Evolutionary conservation across 2,329 filamentous ascomycete genomes (phyloP), one percentile per base, ranked within the genome.

Genomic region (Colletotrichum acutatum): DNA sequence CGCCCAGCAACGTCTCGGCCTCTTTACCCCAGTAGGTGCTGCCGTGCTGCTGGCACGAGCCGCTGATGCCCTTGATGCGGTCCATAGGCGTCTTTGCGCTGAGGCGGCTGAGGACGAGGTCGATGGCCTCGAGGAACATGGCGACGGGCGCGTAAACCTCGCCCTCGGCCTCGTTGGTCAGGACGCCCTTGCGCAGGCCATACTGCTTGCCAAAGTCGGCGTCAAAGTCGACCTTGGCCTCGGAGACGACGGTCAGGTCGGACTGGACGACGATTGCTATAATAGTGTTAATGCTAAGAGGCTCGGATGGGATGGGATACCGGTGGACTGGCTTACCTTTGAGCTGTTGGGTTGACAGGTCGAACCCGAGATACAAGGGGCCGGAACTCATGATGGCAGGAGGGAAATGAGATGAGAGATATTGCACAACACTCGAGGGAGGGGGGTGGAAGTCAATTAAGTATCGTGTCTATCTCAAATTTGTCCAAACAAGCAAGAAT

Each of bases 151-250:
- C 95, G 80, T 93, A 98, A 71, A 98, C 96, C 84, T 98, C 95
- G 81, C 93, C 92, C 79, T 97, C 95, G 64, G 87, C 88, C 54
- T 94, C 91, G 82, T 97, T 95, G 75, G 92, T 92, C 77, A 94
- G 89, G 26, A 98, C 96, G 76, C 97, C 97, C 83, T 98, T 98
- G 75, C 89, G 90, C 81, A 98, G 91, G 79, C 90, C 90, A 88
- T 98, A 95, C 78, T 92, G 90, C 72, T 84, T 80, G 71, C 83
- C 86, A 64, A 94, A 91, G 83, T 98, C 95, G 76, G 90, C 92
- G 82, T 98, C 97, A 79, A 99, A 98, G 83, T 98, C 95, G 81
- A 97, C 95, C 82, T 97, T 98, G 79, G 95, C 94, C 83, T 97
- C 90, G 77, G 94, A 90, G 19, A 94, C 86, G 63, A 97, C 92